Evolutionary conservation across 2,329 filamentous ascomycete species (phyloP).

Genomic region (Fusarium euwallaceae): DNA sequence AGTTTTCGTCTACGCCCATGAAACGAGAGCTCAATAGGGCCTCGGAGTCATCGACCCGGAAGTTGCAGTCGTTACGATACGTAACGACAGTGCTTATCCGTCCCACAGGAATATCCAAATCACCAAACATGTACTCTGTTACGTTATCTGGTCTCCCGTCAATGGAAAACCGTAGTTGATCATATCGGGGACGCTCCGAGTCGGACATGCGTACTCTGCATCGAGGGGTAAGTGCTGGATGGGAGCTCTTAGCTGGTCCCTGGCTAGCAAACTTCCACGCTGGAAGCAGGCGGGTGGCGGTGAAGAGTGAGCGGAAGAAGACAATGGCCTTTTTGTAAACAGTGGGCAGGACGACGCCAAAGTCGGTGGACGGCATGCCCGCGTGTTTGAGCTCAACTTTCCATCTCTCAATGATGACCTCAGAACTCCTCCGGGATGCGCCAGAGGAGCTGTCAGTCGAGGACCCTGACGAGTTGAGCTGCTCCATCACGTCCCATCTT

Average conservation of each 20-base stretch:
- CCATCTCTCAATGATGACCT: slow-evolving; percentile 93
- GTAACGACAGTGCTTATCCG: slow-evolving; percentile 84
- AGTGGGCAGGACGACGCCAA: slow-evolving; percentile 78
- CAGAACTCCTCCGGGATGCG: slow-evolving; percentile 66
- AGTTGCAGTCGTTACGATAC: slow-evolving; percentile 90
- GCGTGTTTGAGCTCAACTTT: slow-evolving; percentile 78
- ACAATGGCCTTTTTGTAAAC: slow-evolving; percentile 98
- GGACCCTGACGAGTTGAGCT: slow-evolving; percentile 74
- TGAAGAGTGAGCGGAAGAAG: slow-evolving; percentile 89
- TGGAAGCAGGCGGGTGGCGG: slow-evolving; percentile 84
- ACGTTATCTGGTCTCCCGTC: slow-evolving; percentile 60
- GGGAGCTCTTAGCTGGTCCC: slow-evolving; percentile 78
- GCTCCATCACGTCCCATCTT: slow-evolving; percentile 91
- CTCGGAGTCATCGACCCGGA: slow-evolving; percentile 92
- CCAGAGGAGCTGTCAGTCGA: slow-evolving; percentile 63
- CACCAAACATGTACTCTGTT: slow-evolving; percentile 83
- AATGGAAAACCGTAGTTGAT: slow-evolving; percentile 69
- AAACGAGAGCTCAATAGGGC: slow-evolving; percentile 92
- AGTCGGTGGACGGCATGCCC: slow-evolving; percentile 65
- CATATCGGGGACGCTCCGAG: slow-evolving; percentile 66
- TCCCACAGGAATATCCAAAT: slow-evolving; percentile 88
- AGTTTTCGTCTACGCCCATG: slow-evolving; percentile 89
- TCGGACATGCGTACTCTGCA: slow-evolving; percentile 82
- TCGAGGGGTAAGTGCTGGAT: slow-evolving; percentile 76
- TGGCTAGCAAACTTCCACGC: slow-evolving; percentile 86